Conservation (phyloP, 202 grass and related monocot genomes). For the Zoysia matrella region DNA sequence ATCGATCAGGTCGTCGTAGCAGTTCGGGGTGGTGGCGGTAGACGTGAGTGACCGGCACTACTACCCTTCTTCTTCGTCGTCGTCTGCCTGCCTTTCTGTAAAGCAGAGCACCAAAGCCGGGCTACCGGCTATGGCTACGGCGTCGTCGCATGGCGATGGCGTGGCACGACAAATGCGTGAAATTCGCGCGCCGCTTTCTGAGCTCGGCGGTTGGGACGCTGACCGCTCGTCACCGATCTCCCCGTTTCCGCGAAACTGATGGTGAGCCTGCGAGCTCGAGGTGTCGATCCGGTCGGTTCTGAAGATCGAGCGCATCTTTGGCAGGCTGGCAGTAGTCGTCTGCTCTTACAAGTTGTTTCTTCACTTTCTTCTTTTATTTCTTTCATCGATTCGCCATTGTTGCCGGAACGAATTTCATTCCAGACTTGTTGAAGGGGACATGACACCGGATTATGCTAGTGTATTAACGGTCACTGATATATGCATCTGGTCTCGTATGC, state of each 20-base stretch:
- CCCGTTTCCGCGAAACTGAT: not conserved
- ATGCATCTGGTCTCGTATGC: too few relatives aligned
- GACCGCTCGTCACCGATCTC: not conserved
- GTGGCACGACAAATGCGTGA: constrained; percentile 12
- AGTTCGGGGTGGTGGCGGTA: not conserved
- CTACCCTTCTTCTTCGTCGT: not conserved
- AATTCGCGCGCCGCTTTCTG: not conserved
- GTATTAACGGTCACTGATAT: too few relatives aligned
- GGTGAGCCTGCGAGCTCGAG: not conserved
- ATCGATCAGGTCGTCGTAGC: not conserved
- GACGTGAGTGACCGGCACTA: constrained; percentile 33
- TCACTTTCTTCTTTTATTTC: not conserved
- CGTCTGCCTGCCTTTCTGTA: too few relatives aligned
- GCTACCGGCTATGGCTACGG: not conserved
- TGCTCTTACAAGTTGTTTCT: not conserved
- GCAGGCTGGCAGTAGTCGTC: too few relatives aligned
- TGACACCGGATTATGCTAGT: too few relatives aligned
- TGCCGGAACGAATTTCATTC: too few relatives aligned
- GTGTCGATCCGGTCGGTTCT: not conserved
- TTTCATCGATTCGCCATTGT: not conserved
- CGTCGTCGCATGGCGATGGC: not conserved
- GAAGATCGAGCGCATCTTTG: not conserved
- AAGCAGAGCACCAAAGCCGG: not conserved
- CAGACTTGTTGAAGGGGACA: not conserved
- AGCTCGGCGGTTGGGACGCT: not conserved